Evolutionary conservation across 2,329 filamentous ascomycete genomes (phyloP), one percentile per base, ranked within the genome.

Genomic region (Aspergillus brasiliensis): DNA sequence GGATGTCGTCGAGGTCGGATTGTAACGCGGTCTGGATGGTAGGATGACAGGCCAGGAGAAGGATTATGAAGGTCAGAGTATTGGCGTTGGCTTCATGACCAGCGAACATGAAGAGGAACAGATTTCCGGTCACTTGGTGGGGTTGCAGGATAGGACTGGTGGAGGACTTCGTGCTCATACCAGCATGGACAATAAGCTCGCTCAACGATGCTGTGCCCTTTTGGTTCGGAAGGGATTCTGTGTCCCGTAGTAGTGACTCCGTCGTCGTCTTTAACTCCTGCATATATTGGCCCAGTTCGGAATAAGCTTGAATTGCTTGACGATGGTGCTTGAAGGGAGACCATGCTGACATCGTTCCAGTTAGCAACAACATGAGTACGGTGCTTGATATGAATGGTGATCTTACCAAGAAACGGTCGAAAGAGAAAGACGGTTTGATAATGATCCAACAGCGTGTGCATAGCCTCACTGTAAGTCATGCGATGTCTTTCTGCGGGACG

Each of bases 11-110:
- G 10, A 56, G 53, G 17, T 46, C 40, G 13, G 38, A n/a, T 19
- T 56, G 53, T 40, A 56, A 19, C 2, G 53, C 15, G 11, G 17
- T 37, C n/a, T 56, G 53, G n/a, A 25, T 37, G 21, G 17, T 11
- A n/a, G 53, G 53, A 38, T 56, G 53, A 8, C 53, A 56, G 23
- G 53, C 53, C 3, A 56, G 27, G 3, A 56, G 53, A 17, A 56
- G 19, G 10, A 48, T 56, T 27, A 56, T 23, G 19, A 56, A 56
- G 19, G 53, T 56, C 23, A 56, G 53, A 15, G 53, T 56, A 25
- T 56, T 56, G 53, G 53, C 53, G 17, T 56, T 56, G 3, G 53
- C 21, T 47, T 56, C 53, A 21, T 56, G 53, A 27, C 53, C 53
- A 5, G 53, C 53, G 28, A 56, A 56, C 23, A 47, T 21, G 31